phyloP scores from a whole-genome alignment of 2,329 filamentous ascomycete genomes.

The Nakataea oryzae region DNA sequence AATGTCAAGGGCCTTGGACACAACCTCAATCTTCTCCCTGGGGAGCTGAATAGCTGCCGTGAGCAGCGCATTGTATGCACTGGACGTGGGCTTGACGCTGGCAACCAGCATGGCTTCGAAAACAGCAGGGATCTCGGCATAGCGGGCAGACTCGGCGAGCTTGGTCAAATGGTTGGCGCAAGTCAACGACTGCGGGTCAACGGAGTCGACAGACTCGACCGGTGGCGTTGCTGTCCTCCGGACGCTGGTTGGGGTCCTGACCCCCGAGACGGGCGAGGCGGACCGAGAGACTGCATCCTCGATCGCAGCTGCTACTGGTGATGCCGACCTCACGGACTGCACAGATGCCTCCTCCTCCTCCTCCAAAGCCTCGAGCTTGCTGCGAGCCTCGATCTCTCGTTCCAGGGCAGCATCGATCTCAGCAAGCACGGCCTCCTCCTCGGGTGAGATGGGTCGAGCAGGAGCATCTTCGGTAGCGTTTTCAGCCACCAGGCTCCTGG shows the following conservation, averaged over 20 bases:
- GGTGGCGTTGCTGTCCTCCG: conserved; percentile 51
- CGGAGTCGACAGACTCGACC: conserved; percentile 20
- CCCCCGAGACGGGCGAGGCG: conserved; percentile 30
- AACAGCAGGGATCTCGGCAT: conserved; percentile 78
- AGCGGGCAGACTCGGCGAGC: conserved; percentile 61
- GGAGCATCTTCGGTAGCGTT: conserved; percentile 17
- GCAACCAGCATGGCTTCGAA: conserved; percentile 86
- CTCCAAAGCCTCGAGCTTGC: conserved; percentile 31
- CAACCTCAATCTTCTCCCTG: conserved; percentile 67
- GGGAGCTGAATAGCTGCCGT: conserved; percentile 77
- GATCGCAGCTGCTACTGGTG: conserved; percentile 12
- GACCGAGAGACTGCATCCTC: conserved; percentile 23
- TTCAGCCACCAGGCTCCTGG: conserved; percentile 23
- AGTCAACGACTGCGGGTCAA: conserved; percentile 53
- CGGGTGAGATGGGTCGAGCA: conserved; percentile 26
- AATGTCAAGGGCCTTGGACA: conserved; percentile 85
- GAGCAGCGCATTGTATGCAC: conserved; percentile 87
- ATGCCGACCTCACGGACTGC: conserved; percentile 24
- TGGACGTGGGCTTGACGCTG: conserved; percentile 68
- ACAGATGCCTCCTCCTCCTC: conserved; percentile 28
- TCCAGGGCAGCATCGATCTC: conserved; percentile 80
- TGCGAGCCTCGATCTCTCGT: conserved; percentile 57
- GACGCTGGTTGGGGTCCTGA: conserved; percentile 32
- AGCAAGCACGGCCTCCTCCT: conserved; percentile 53
- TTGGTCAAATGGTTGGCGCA: conserved; percentile 73